A percentile compares a stretch with the other conserved stretches of the same genome.
Conservation (phyloP, 2,329 filamentous ascomycete genomes). For the Colletotrichum trifolii region DNA sequence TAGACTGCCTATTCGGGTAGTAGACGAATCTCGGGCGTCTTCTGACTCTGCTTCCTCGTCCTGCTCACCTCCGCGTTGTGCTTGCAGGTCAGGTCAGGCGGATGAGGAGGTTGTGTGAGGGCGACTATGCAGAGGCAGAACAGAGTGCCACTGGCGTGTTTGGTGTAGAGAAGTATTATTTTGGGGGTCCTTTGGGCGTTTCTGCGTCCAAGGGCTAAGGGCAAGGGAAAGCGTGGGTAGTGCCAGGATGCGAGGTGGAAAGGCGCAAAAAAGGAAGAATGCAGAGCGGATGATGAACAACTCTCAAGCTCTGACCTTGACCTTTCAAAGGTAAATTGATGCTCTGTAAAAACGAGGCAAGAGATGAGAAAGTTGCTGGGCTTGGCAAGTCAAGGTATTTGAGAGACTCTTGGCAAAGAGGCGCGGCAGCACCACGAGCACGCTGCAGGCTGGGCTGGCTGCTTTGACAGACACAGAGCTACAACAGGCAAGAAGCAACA, state of each 20-base stretch:
- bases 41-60: neutral
- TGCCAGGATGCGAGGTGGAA: constrained; percentile 1
- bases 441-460: neutral
- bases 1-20: no score
- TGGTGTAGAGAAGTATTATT: constrained; percentile 31
- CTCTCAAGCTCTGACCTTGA: no score
- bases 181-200: constrained; percentile 24
- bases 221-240: constrained; percentile 9
- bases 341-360: constrained; percentile 11
- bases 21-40: neutral
- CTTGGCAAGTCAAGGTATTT: constrained; percentile 29
- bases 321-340: neutral
- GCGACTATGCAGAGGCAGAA: constrained; percentile 5
- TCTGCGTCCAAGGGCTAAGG: constrained; percentile 3
- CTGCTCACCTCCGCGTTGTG: constrained; percentile 13
- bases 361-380: constrained; percentile 19
- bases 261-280: constrained; percentile 8
- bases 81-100: constrained; percentile 27
- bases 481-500: constrained; percentile 10
- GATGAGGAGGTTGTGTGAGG: constrained; percentile 3
- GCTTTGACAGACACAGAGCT: neutral
- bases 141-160: constrained; percentile 29
- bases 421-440: constrained; percentile 13
- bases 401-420: constrained; percentile 26
- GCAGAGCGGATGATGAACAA: neutral